A percentile compares a stretch with the other conserved stretches of the same genome.
phyloP scores from a whole-genome alignment of 2,329 filamentous ascomycete species.

The Sclerotinia nivalis region DNA sequence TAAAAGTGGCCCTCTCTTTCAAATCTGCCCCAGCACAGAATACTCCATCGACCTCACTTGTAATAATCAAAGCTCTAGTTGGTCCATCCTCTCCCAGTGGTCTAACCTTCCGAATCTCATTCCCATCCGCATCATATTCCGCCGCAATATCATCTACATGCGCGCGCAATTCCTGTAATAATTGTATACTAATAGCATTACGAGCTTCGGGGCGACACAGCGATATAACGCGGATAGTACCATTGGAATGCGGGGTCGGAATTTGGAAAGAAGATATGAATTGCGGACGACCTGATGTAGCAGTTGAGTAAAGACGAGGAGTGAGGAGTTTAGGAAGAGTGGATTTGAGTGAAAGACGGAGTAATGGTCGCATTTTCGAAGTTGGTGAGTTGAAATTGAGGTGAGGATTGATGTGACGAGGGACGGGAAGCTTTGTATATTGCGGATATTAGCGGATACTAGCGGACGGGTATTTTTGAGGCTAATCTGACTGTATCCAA shows the following conservation, averaged over 20 bases:
- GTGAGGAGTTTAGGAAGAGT: conserved; percentile 24
- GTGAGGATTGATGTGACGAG: background rate
- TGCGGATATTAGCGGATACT: conserved; percentile 1
- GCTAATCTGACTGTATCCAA: background rate
- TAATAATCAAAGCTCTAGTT: conserved; percentile 80
- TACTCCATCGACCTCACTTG: conserved; percentile 78
- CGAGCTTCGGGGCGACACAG: conserved; percentile 82
- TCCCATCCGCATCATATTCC: conserved; percentile 58
- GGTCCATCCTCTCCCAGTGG: conserved; percentile 51
- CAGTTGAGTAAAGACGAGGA: conserved; percentile 26
- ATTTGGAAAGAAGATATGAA: conserved; percentile 22
- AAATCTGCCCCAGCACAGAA: conserved; percentile 96
- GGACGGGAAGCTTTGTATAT: background rate
- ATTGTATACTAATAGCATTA: conserved; percentile 83
- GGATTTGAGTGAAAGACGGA: conserved; percentile 11
- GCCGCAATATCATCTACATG: conserved; percentile 72
- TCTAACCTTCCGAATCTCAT: conserved; percentile 54
- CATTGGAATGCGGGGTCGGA: conserved; percentile 42
- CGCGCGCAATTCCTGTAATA: conserved; percentile 70
- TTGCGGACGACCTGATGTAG: conserved; percentile 18
- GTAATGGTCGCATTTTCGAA: conserved; percentile 14
- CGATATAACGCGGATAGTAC: conserved; percentile 84
- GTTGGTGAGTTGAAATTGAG: background rate
- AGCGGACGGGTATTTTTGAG: background rate
- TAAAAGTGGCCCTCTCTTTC: conserved; percentile 81